Conservation (phyloP, 148 eudicot species). For the Pharnaceum exiguum region DNA sequence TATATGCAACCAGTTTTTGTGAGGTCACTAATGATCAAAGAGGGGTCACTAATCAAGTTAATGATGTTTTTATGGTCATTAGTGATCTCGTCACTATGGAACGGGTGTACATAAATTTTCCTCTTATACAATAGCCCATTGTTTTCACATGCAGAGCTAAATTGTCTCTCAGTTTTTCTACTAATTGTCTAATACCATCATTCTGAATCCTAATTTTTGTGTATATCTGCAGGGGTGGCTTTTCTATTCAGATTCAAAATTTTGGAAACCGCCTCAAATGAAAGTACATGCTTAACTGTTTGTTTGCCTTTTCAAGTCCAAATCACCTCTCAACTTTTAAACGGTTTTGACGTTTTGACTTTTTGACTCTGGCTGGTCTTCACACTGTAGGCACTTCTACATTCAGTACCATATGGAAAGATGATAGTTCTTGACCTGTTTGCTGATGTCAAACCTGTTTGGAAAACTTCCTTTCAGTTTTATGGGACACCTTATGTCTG, state of each 20-base stretch:
- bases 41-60: too few species aligned
- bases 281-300: conserved; percentile 50
- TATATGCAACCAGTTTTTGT: too few species aligned
- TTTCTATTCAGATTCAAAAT: conserved; percentile 79
- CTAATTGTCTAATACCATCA: not conserved
- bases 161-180: not conserved
- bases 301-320: not conserved
- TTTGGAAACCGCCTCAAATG: conserved; percentile 98
- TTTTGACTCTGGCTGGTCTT: not conserved
- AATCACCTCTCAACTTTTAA: not conserved
- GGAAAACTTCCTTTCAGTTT: conserved; percentile 86
- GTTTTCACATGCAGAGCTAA: not conserved
- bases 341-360: not conserved
- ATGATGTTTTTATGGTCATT: too few species aligned
- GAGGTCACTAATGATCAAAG: too few species aligned
- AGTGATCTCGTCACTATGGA: too few species aligned
- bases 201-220: conserved; percentile 8
- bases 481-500: conserved; percentile 93
- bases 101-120: too few species aligned
- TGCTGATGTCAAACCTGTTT: conserved; percentile 93
- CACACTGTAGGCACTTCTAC: conserved; percentile 77
- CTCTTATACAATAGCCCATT: too few species aligned
- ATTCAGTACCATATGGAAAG: conserved; percentile 96
- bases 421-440: conserved; percentile 99
- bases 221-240: conserved; percentile 83